A percentile compares a stretch with the other conserved stretches of the same genome.
Evolutionary conservation across 83 land plant genomes (phyloP).

Genomic region (Isoetes engelmannii): DNA sequence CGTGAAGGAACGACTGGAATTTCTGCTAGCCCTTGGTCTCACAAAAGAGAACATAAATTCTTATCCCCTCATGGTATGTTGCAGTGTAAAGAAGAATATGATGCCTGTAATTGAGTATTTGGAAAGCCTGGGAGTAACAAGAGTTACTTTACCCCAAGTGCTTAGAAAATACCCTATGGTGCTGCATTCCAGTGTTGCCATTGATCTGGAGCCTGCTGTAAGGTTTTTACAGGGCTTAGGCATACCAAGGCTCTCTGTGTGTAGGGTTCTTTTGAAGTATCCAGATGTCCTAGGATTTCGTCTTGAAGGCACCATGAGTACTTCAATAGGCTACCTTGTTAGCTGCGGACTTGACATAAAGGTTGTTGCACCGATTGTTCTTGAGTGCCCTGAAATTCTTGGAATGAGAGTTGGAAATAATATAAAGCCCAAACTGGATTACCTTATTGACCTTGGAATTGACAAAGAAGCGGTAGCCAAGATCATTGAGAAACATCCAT

Average conservation of each 20-base stretch:
- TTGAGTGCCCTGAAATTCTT: conserved; percentile 65
- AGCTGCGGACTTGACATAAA: conserved; percentile 67
- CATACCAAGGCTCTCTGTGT: conserved; percentile 50
- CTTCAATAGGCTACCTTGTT: conserved; percentile 79
- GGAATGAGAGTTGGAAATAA: conserved; percentile 83
- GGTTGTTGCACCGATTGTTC: conserved; percentile 52
- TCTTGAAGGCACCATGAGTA: conserved; percentile 94
- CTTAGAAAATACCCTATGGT: conserved; percentile 65
- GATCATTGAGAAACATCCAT: conserved; percentile 67
- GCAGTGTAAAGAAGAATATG: conserved; percentile 74
- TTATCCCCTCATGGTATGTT: conserved; percentile 68
- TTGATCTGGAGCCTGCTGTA: conserved; percentile 75
- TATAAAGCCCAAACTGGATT: conserved; percentile 78
- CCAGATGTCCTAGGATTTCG: conserved; percentile 84
- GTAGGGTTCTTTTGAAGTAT: conserved; percentile 57
- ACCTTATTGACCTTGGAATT: conserved; percentile 50
- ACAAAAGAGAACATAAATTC: conserved; percentile 56
- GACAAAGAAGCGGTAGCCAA: conserved; percentile 60
- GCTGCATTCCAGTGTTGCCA: conserved; percentile 69
- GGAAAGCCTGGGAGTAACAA: conserved; percentile 49
- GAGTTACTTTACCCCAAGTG: conserved; percentile 38
- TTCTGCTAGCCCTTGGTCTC: conserved; percentile 54
- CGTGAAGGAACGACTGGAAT: conserved; percentile 59
- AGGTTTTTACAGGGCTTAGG: conserved; percentile 71
- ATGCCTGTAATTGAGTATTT: conserved; percentile 68